Percentiles rank a stretch among this genome's conserved stretches.
phyloP scores from a whole-genome alignment of 2,329 filamentous ascomycete species.

The Penicillium sp. region DNA sequence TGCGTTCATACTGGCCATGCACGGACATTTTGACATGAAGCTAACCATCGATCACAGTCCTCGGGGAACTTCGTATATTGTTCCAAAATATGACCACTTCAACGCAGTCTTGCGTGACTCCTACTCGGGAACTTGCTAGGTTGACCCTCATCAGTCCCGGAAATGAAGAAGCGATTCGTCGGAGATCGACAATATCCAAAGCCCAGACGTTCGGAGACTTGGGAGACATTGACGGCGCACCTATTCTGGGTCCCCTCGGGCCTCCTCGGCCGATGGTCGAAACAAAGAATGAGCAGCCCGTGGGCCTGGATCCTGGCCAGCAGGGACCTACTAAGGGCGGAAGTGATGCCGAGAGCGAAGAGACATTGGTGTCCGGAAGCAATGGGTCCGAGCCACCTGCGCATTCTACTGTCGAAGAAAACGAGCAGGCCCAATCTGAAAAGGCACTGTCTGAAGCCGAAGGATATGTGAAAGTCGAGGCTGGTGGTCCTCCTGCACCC shows the following conservation, averaged over 20 bases:
- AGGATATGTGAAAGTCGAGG: slow-evolving; percentile 18
- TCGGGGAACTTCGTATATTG: slow-evolving; percentile 71
- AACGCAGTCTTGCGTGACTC: slow-evolving; percentile 65
- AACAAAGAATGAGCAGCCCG: slow-evolving; percentile 16
- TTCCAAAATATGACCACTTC: slow-evolving; percentile 73
- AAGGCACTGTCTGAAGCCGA: slow-evolving; percentile 23
- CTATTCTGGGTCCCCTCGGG: slow-evolving; percentile 52
- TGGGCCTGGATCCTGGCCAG: not conserved
- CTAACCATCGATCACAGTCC: slow-evolving; percentile 58
- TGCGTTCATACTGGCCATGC: slow-evolving; percentile 53
- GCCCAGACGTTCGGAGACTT: slow-evolving; percentile 44
- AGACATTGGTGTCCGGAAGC: slow-evolving; percentile 41
- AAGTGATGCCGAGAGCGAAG: slow-evolving; percentile 37
- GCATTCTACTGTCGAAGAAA: slow-evolving; percentile 17
- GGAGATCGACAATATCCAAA: slow-evolving; percentile 48
- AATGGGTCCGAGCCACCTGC: slow-evolving; percentile 23
- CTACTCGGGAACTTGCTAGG: slow-evolving; percentile 77
- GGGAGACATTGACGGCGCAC: slow-evolving; percentile 50
- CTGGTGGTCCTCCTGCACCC: slow-evolving; percentile 5
- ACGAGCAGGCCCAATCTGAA: not conserved
- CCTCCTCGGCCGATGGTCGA: slow-evolving; percentile 38
- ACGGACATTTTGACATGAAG: not conserved
- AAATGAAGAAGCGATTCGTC: slow-evolving; percentile 57
- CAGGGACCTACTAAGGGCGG: not conserved
- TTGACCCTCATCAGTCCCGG: slow-evolving; percentile 71